Percentiles rank a stretch among this genome's conserved stretches.
Conservation (phyloP, 2,329 filamentous ascomycete species). For the Aspergillus sp. region DNA sequence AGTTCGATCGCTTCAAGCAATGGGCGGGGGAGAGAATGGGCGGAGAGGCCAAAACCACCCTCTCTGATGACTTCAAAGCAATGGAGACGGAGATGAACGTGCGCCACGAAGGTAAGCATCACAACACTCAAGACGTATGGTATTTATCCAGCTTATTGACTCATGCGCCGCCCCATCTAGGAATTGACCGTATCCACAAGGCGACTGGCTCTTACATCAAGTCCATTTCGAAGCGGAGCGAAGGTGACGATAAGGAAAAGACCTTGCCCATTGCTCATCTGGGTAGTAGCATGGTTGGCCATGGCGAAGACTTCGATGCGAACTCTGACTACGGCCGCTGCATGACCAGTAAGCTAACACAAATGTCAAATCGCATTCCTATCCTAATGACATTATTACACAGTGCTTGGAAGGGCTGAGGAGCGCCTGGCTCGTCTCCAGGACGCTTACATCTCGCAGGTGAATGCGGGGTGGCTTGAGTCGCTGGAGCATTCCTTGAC, state of each 20-base stretch:
- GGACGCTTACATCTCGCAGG: slow-evolving; percentile 75
- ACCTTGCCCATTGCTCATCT: slow-evolving; percentile 75
- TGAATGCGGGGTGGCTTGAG: slow-evolving; percentile 83
- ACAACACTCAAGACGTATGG: not conserved
- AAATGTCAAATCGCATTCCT: not conserved
- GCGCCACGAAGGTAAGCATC: slow-evolving; percentile 75
- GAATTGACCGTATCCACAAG: slow-evolving; percentile 85
- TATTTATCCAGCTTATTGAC: slow-evolving; percentile 17
- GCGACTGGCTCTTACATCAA: slow-evolving; percentile 87
- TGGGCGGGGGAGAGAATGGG: slow-evolving; percentile 98
- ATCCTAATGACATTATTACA: not conserved
- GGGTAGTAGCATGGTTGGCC: slow-evolving; percentile 80
- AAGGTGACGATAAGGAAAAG: slow-evolving; percentile 87
- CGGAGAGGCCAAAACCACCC: slow-evolving; percentile 79
- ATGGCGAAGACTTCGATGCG: slow-evolving; percentile 89
- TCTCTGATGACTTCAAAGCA: slow-evolving; percentile 87
- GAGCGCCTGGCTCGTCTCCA: slow-evolving; percentile 84
- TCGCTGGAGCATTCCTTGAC: slow-evolving; percentile 85
- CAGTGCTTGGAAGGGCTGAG: slow-evolving; percentile 79
- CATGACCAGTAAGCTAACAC: slow-evolving; percentile 62
- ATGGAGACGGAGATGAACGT: slow-evolving; percentile 89
- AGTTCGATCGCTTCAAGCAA: slow-evolving; percentile 93
- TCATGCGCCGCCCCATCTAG: slow-evolving; percentile 49
- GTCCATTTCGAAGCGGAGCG: slow-evolving; percentile 79
- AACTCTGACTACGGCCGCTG: slow-evolving; percentile 91